These are phyloP conservation scores for Epithele typhae DNA, from an alignment of 768 basidiomycete genomes.

Conservation along the genomic window DNA sequence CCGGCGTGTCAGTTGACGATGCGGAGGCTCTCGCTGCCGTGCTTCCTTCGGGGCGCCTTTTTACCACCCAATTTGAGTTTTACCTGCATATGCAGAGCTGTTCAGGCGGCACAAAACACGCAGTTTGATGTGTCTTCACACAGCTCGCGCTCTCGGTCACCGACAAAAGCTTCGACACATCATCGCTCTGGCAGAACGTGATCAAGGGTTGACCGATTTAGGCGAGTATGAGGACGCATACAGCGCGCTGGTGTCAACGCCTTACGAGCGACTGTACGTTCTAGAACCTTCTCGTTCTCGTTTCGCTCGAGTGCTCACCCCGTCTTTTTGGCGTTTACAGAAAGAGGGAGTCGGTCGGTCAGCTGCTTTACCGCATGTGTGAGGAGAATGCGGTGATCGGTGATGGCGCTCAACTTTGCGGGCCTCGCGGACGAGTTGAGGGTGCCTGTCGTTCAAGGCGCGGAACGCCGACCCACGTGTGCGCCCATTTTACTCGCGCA, in stretches of 20 bases:
- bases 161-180: conserved; percentile 46
- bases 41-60: conserved; percentile 52
- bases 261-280: conserved; percentile 77
- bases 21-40: conserved; percentile 56
- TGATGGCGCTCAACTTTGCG: conserved; percentile 81
- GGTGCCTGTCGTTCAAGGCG: conserved; percentile 87
- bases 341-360: conserved; percentile 75
- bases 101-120: conserved; percentile 56
- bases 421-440: conserved; percentile 82
- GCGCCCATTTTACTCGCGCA: conserved; percentile 81
- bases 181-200: conserved; percentile 74
- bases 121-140: conserved; percentile 70
- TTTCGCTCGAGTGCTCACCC: conserved; percentile 2
- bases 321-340: conserved; percentile 42
- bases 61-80: conserved; percentile 65
- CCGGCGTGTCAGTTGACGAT: conserved; percentile 54
- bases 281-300: not conserved
- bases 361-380: conserved; percentile 89
- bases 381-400: conserved; percentile 78
- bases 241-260: conserved; percentile 64
- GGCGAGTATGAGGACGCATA: conserved; percentile 87
- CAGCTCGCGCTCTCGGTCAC: conserved; percentile 76
- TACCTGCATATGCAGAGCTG: conserved; percentile 72
- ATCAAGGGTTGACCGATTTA: conserved; percentile 73
- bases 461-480: conserved; percentile 88